These are phyloP conservation scores for Candida sonorensis DNA, from an alignment of 805 yeast species.

Conservation along the genomic window DNA sequence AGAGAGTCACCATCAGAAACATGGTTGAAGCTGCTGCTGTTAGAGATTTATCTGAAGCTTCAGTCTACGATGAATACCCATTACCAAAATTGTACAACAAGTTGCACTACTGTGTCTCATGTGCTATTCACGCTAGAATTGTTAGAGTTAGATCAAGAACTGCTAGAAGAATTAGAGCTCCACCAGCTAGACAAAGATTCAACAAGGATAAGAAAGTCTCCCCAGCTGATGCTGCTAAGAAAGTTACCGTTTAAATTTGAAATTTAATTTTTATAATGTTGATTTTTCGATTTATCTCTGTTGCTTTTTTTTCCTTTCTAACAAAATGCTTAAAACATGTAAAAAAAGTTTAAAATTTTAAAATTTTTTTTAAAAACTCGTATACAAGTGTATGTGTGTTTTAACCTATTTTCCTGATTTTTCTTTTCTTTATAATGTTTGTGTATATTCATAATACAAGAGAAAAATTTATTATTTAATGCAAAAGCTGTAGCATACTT, in stretches of 20 bases:
- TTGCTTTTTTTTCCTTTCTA: no score
- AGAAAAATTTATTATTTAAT: no score
- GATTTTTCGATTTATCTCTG: no score
- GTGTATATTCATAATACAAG: no score
- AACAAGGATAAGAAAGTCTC: slow-evolving; percentile 91
- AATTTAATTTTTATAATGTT: not conserved
- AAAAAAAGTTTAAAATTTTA: no score
- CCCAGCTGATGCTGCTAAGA: slow-evolving; percentile 97
- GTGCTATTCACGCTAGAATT: slow-evolving; percentile 99
- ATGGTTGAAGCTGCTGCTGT: slow-evolving; percentile 99
- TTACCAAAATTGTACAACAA: slow-evolving; percentile 99
- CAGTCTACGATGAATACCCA: slow-evolving; percentile 98
- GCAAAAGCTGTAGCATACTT: no score
- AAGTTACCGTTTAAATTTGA: slow-evolving; percentile 48
- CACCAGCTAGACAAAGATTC: slow-evolving; percentile 99
- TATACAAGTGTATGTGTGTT: no score
- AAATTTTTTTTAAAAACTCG: no score
- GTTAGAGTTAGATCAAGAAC: slow-evolving; percentile 99
- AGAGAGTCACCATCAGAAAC: slow-evolving; percentile 99
- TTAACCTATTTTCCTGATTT: no score
- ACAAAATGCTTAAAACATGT: no score
- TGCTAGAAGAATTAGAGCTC: slow-evolving; percentile 98
- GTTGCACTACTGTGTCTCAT: slow-evolving; percentile 99
- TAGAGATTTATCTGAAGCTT: slow-evolving; percentile 99
- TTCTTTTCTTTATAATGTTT: no score